Base-by-base conservation (phyloP, 108 stramenopile genomes). In the Fistulifera solaris region DNA sequence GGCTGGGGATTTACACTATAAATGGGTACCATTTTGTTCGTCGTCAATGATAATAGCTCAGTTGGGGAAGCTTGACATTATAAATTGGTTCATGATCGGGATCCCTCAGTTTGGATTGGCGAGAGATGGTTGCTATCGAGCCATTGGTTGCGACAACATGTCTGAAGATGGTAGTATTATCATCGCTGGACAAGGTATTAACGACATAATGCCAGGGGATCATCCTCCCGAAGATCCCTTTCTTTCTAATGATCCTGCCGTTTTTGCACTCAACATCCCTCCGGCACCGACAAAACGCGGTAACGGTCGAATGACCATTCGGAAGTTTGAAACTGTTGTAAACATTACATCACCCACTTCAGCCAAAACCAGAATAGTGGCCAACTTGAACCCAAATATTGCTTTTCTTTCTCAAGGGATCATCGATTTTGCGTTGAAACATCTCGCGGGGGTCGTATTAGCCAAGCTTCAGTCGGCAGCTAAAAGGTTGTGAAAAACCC, bases 381-480 rank as follows among this genome's bases (percentile, higher is more conserved):
- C 92, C 22, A 95, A 95, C 58, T 50, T 97, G 27, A 88, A 97
- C 72, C 93, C 91, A 12, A 84, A 89, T 47, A 56, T 92, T 14
- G 52, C 72, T 10, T 68, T 97, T 18, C 62, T 89, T 27, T 94
- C 96, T 1, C 83, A 89, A 51, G 58, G 52, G 23, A 54, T 95
- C n/a, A 58, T 97, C 25, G 94, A 97, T 35, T 95, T 93, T 71
- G 40, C 83, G 38, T 90, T 94, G 80, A 94, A 85, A 52, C 80
- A 87, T 41, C 66, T 94, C 62, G 89, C 88, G 54, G 96, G 96
- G 16, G 75, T 94, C 10, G 44, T 94, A 22, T 60, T 96, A 51
- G 54, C 77, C 55, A 80, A 78, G 44, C 62, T 96, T 40, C 86
- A 92, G 66, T 63, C 56, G 23, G 73, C 85, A 11, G 90, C 93